phyloP scores from a whole-genome alignment of 352 stramenopile species.

The Phytophthora sojae region DNA sequence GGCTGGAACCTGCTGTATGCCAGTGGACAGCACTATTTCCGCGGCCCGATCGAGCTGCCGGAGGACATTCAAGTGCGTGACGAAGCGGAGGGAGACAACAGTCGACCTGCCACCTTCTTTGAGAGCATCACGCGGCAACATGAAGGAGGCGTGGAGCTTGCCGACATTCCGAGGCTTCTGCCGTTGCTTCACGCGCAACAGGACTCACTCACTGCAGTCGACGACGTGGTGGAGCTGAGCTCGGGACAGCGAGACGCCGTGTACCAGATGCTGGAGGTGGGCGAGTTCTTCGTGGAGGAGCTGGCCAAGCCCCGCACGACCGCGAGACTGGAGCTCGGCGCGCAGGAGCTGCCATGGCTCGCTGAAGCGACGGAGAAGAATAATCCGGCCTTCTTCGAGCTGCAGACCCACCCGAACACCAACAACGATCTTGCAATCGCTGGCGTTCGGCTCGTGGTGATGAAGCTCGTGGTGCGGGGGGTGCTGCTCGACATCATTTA shows the following conservation, averaged over 20 bases:
- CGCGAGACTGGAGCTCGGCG: constrained; percentile 51
- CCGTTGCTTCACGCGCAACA: constrained; percentile 64
- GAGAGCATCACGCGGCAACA: constrained; percentile 28
- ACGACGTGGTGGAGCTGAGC: constrained; percentile 52
- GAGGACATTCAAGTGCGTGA: constrained; percentile 30
- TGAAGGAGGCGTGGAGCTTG: constrained; percentile 35
- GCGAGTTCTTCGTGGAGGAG: constrained; percentile 74
- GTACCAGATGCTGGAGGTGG: constrained; percentile 77
- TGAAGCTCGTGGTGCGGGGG: constrained; percentile 73
- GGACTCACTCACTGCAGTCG: constrained; percentile 48
- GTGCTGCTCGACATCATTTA: constrained; percentile 74
- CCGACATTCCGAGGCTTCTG: constrained; percentile 56
- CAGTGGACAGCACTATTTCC: constrained; percentile 68
- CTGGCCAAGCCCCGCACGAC: constrained; percentile 66
- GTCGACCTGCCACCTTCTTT: constrained; percentile 24
- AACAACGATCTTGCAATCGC: constrained; percentile 47
- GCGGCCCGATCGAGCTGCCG: constrained; percentile 54
- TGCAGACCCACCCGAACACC: constrained; percentile 59
- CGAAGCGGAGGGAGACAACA: constrained; percentile 14
- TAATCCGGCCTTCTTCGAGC: constrained; percentile 66
- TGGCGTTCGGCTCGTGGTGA: constrained; percentile 62
- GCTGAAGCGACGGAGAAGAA: constrained; percentile 33
- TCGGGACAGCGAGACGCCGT: constrained; percentile 58
- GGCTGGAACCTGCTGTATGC: constrained; percentile 61
- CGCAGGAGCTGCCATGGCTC: constrained; percentile 65